Evolutionary conservation across 495 filamentous ascomycete genomes (phyloP).

Genomic region (Aspergillus cavernicola): DNA sequence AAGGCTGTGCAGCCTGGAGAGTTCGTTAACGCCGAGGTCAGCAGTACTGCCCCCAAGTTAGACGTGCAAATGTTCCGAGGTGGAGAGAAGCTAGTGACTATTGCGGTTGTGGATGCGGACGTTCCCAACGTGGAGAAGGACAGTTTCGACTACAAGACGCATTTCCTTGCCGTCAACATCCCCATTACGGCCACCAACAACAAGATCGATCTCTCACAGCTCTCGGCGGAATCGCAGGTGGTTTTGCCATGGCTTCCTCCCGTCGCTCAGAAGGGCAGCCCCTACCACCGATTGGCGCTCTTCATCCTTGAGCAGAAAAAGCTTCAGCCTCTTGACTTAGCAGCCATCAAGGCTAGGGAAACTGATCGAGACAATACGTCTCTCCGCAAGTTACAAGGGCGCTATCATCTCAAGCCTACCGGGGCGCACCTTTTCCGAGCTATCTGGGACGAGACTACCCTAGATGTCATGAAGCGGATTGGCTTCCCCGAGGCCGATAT

Average conservation of each 20-base stretch:
- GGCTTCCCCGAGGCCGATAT: constrained; percentile 71
- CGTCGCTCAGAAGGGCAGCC: constrained; percentile 80
- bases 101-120: constrained; percentile 86
- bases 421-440: constrained; percentile 85
- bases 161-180: constrained; percentile 75
- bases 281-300: constrained; percentile 83
- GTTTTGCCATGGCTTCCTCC: constrained; percentile 81
- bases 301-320: constrained; percentile 79
- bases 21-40: constrained; percentile 66
- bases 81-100: constrained; percentile 74
- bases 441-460: constrained; percentile 83
- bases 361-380: constrained; percentile 61
- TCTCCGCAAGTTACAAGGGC: constrained; percentile 66
- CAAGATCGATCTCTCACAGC: constrained; percentile 47
- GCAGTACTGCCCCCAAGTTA: constrained; percentile 67
- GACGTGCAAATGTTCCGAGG: constrained; percentile 79
- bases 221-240: constrained; percentile 55
- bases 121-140: constrained; percentile 79
- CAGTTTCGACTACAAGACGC: constrained; percentile 71
- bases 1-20: constrained; percentile 68
- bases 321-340: constrained; percentile 56
- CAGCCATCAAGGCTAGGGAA: constrained; percentile 50
- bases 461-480: constrained; percentile 77
- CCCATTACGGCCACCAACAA: constrained; percentile 53
- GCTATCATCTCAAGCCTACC: constrained; percentile 64